Base-by-base conservation (phyloP, 176 grass and related monocot genomes). In the Bonia amplexicaulis region DNA sequence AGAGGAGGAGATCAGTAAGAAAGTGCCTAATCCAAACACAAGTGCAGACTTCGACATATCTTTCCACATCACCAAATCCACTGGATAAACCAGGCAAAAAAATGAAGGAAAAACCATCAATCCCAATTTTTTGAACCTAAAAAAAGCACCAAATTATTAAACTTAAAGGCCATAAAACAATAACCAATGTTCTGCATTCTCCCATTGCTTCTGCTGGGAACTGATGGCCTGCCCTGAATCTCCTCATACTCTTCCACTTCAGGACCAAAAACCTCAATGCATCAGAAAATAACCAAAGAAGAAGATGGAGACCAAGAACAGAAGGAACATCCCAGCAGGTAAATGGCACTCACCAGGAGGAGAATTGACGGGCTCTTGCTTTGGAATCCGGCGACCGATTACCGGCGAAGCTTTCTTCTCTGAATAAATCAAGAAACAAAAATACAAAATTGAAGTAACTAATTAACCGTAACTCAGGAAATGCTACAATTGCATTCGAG, bases 21-120 rank as follows among this genome's bases (percentile, higher is more conserved):
- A 99, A 68, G 93, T 96, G 67, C 96, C 97, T 22, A 91, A 84
- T 29, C 97, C 97, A 85, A 99, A 99, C 14, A 99, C 90, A 70
- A 99, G 88, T 51, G 97, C 87, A 1, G 97, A 92, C 63, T 94
- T 99, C 25, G 97, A 94, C 76, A 92, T 91, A 68, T 99, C 91
- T 77, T 86, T 96, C 97, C 97, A 99, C 97, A 99, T 99, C 42
- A 96, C 88, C 82, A 99, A 87, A 85, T 99, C 90, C 71, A 96
- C 97, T 99, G 84, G 26, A 82, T 59, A 88, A 61, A 81, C 10
- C 16, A 69, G 31, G 6, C 59, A 25, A 39, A 60, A n/a, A 5
- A 70, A n/a, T 3, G 0, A 33, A 33, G 31, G 1, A 19, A 60
- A 47, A 20, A 0, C 7, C 33, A 66, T 80, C 49, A 87, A 42